Evolutionary conservation across 2,329 filamentous ascomycete genomes (phyloP).

Genomic region (Colletotrichum higginsianum): DNA sequence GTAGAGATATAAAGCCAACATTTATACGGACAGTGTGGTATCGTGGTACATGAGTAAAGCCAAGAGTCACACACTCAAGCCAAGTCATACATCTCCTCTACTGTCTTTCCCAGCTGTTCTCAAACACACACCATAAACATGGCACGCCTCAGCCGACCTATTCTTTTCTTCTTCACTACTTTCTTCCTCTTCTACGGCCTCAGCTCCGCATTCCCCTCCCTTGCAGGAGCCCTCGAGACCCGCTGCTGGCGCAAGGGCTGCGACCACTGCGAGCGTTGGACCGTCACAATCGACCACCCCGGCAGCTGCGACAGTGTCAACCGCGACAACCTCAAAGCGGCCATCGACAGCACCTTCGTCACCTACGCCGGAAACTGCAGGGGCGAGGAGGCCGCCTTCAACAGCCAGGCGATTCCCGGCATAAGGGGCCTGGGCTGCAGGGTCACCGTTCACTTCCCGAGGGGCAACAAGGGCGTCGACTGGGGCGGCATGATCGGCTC

Average conservation of each 20-base stretch:
- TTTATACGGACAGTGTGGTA: background rate
- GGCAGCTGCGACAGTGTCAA: conserved; percentile 25
- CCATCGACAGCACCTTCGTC: conserved; percentile 26
- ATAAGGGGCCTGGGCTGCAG: conserved; percentile 18
- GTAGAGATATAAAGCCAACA: background rate
- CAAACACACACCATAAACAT: background rate
- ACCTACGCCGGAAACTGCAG: conserved; percentile 23
- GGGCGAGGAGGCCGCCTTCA: conserved; percentile 17
- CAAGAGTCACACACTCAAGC: background rate
- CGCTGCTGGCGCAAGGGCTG: conserved; percentile 23
- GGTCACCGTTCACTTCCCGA: conserved; percentile 24
- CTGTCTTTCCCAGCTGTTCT: background rate
- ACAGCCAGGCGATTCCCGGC: conserved; percentile 21
- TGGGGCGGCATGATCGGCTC: conserved; percentile 25
- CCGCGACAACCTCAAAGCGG: conserved; percentile 22
- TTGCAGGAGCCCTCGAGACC: conserved; percentile 2
- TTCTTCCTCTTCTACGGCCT: conserved; percentile 15
- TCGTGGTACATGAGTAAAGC: too few relatives aligned
- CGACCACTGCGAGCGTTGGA: conserved; percentile 22
- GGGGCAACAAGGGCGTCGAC: conserved; percentile 31
- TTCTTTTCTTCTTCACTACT: conserved; percentile 15
- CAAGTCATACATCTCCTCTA: background rate
- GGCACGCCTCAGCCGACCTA: conserved; percentile 9
- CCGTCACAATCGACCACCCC: conserved; percentile 16
- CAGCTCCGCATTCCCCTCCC: conserved; percentile 13